phyloP scores from a whole-genome alignment of 352 stramenopile genomes.

The Globisporangium spiculum region DNA sequence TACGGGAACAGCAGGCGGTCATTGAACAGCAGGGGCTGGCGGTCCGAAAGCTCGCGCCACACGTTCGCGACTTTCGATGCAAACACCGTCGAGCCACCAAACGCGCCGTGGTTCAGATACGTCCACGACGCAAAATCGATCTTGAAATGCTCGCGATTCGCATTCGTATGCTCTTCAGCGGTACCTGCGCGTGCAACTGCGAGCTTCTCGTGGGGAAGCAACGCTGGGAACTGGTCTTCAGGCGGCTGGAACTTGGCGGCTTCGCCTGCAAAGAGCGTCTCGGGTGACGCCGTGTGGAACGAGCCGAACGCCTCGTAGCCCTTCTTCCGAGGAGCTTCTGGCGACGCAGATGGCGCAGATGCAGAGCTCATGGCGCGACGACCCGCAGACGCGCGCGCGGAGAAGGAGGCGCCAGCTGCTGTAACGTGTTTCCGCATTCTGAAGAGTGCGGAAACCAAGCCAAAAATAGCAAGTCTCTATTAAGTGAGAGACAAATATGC shows the following conservation, averaged over 20 bases:
- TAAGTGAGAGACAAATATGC: too few species aligned
- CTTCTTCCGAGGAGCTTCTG: neutral
- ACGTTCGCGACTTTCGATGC: constrained; percentile 58
- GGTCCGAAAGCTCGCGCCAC: constrained; percentile 84
- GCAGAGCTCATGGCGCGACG: constrained; percentile 3
- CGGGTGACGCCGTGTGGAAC: constrained; percentile 68
- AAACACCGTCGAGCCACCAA: constrained; percentile 75
- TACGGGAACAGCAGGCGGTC: constrained; percentile 91
- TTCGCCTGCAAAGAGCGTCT: constrained; percentile 41
- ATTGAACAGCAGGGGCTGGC: constrained; percentile 90
- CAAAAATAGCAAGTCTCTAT: too few species aligned
- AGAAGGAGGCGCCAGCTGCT: neutral
- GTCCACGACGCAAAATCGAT: constrained; percentile 73
- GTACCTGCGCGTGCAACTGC: neutral
- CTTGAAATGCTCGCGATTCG: constrained; percentile 47
- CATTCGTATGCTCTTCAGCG: neutral
- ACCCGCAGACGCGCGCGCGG: neutral
- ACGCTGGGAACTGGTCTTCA: constrained; percentile 19
- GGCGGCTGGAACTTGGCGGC: constrained; percentile 15
- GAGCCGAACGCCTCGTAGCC: constrained; percentile 74
- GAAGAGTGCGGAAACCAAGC: too few species aligned
- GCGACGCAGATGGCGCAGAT: neutral
- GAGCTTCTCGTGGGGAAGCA: constrained; percentile 6
- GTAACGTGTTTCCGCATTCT: neutral
- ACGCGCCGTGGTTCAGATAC: constrained; percentile 95